A percentile compares a stretch with the other conserved stretches of the same genome.
Evolutionary conservation across 495 filamentous ascomycete species (phyloP).

Genomic region (Neurospora intermedia): DNA sequence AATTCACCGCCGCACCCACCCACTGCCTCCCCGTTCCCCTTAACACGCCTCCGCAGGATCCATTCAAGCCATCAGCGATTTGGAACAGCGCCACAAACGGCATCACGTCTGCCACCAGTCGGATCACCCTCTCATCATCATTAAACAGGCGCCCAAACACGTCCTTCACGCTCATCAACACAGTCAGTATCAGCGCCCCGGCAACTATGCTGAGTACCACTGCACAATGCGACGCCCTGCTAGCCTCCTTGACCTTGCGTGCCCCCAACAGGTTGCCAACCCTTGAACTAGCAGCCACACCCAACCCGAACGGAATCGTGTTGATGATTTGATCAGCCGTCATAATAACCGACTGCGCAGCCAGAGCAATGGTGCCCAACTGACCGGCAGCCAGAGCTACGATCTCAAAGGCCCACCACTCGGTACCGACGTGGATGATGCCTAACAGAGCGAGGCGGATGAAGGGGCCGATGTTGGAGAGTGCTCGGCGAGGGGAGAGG

Average conservation of each 20-base stretch:
- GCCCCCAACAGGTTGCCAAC: slow-evolving; percentile 79
- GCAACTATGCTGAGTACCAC: slow-evolving; percentile 63
- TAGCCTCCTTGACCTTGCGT: slow-evolving; percentile 54
- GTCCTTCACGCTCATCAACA: slow-evolving; percentile 64
- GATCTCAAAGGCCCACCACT: slow-evolving; percentile 97
- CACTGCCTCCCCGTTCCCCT: slow-evolving; percentile 85
- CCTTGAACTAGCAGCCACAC: slow-evolving; percentile 69
- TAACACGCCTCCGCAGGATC: slow-evolving; percentile 71
- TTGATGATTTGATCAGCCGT: slow-evolving; percentile 89
- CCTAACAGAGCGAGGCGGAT: slow-evolving; percentile 67
- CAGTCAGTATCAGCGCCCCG: slow-evolving; percentile 56
- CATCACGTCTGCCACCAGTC: slow-evolving; percentile 69
- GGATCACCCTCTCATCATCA: slow-evolving; percentile 62
- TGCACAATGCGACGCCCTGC: slow-evolving; percentile 64
- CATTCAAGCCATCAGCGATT: slow-evolving; percentile 83
- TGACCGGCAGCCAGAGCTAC: slow-evolving; percentile 82
- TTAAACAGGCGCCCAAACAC: slow-evolving; percentile 81
- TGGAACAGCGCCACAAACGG: slow-evolving; percentile 87
- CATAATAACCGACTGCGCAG: slow-evolving; percentile 89
- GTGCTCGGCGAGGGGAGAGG: slow-evolving; percentile 48
- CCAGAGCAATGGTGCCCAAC: slow-evolving; percentile 72
- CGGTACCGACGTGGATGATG: slow-evolving; percentile 80
- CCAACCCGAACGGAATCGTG: slow-evolving; percentile 84
- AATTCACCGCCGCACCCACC: slow-evolving; percentile 78
- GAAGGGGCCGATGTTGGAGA: slow-evolving; percentile 61